Evolutionary conservation across 805 yeast species (phyloP), one percentile per base, ranked within the genome.

Genomic region (Saccharomyces jurei): DNA sequence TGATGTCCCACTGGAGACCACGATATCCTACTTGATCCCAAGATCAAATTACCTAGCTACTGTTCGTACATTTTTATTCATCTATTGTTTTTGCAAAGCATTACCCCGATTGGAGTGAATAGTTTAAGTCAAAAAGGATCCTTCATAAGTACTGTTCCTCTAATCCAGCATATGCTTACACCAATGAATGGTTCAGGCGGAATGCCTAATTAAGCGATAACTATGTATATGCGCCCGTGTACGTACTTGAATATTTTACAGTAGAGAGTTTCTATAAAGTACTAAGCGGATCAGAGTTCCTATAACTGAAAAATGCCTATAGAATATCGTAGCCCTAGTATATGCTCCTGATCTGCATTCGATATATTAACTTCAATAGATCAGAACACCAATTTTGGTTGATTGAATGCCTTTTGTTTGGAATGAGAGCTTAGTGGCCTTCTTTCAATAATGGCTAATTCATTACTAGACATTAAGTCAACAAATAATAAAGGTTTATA

Each of bases 401-500:
- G 69, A 58, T 81, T 78, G 70, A 85, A 87, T 51, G 92, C 90
- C 47, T 87, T 81, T 22, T 82, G 74, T 53, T 63, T 55, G 17
- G 79, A 70, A 29, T 82, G 77, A 55, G 80, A 71, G 48, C 82
- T 77, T 62, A 77, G 78, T 51, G 79, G 72, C 4, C 94, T 92
- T 68, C 90, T 79, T 68, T 91, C 97, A 44, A 89, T 80, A 29
- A 91, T 81, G 3, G 87, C 76, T 51, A 91, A 68, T 59, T 85
- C 91, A 17, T 76, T 71, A 21, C 65, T 68, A 1, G 54, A 79
- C 76, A 89, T 74, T 27, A 73, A 69, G 26, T 77, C 85, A 11
- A 83, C 90, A 58, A 73, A 78, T 55, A 91, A 71, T 36, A 90
- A 71, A 21, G 92, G 87, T 61, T 83, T 81, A 69, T 87, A 91